phyloP scores from a whole-genome alignment of 2,329 filamentous ascomycete genomes.

The Trichoderma sp. region DNA sequence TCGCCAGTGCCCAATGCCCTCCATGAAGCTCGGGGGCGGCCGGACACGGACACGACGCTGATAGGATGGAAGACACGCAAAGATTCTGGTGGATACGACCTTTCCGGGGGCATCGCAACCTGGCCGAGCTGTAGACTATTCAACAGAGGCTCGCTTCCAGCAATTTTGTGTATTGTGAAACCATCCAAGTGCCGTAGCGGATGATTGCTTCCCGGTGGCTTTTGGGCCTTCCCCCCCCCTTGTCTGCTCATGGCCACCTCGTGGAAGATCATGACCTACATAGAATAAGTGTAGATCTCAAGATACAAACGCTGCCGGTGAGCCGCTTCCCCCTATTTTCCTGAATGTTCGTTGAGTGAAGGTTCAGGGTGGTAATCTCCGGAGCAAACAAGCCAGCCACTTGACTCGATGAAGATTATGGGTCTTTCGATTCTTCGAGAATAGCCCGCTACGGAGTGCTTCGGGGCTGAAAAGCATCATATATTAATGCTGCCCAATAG shows the following conservation, averaged over 20 bases:
- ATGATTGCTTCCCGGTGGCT: constrained; percentile 17
- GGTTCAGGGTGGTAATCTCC: background rate
- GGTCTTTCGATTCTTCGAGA: background rate
- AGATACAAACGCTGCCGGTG: background rate
- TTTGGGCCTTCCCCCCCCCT: background rate
- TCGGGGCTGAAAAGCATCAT: background rate
- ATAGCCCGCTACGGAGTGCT: background rate
- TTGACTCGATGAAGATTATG: background rate
- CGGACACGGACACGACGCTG: background rate
- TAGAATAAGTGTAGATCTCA: background rate
- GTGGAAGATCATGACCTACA: constrained; percentile 4
- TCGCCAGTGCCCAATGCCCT: background rate
- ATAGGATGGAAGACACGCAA: constrained; percentile 10
- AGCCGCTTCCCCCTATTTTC: background rate
- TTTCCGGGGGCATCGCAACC: background rate
- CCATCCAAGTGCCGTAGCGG: constrained; percentile 1
- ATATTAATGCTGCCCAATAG: constrained; percentile 3
- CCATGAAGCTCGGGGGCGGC: constrained; percentile 5
- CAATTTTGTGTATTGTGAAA: background rate
- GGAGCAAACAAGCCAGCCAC: background rate
- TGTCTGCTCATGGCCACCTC: constrained; percentile 11
- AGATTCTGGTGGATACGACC: background rate
- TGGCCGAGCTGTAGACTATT: constrained; percentile 18
- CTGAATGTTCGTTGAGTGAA: background rate
- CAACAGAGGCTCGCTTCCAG: constrained; percentile 14